Evolutionary conservation across 2,329 filamentous ascomycete species (phyloP), one percentile per base, ranked within the genome.

Genomic region (Ilyonectria destructans): DNA sequence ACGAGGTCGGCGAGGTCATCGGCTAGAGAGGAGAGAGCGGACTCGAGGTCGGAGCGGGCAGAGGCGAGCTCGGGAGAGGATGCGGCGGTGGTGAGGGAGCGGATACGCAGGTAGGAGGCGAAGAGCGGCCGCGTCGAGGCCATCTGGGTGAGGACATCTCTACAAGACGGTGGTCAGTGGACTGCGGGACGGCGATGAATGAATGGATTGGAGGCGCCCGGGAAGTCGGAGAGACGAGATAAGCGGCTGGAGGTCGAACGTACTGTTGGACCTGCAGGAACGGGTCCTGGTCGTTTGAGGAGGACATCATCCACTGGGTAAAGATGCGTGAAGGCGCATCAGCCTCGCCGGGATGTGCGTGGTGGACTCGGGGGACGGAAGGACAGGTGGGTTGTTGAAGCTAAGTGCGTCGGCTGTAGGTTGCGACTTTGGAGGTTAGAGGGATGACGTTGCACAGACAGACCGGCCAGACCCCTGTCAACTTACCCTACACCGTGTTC

Each of bases 41-140:
- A 74, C 71, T 89, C 86, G 75, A 96, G 91, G 74, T 95, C 93
- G 63, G 88, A 80, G 63, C 91, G 89, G 52, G 92, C 96, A 59
- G 92, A 90, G 78, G 93, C 89, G 67, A 99, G 93, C 80, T 99
- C 96, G 13, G 94, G 95, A 19, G 93, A 95, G 49, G 87, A 86
- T 15, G 91, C 84, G 9, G 89, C 88, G 46, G 91, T 91, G 67
- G 91, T 89, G 29, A 97, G 91, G 52, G 95, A 96, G 78, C 95
- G 94, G 83, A 99, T 99, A 79, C 96, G 96, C 49, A 97, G 89
- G 85, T 97, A 99, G 17, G 95, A 98, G 71, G 93, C 91, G 86
- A 98, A 98, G 65, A 98, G 91, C 59, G 95, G 92, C 10, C 96
- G 92, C 60, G 94, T 93, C 15, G 90, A 90, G 72, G 92, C 88